Conservation (phyloP, 2,329 filamentous ascomycete species). For the Penicillium sp. region DNA sequence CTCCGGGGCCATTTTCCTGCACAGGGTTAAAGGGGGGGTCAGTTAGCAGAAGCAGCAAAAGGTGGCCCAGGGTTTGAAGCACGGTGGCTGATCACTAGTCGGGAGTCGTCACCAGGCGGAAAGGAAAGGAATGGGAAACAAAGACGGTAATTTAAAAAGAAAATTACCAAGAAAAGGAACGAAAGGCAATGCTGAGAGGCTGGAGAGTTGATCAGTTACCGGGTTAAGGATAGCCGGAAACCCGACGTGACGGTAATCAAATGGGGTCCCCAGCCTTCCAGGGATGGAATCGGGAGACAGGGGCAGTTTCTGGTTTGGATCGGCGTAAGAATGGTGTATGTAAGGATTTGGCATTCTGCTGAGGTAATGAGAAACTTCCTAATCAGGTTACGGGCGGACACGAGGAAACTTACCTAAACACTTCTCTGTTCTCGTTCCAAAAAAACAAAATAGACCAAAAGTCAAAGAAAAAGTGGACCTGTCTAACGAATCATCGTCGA, state of each 20-base stretch:
- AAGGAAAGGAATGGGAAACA: slow-evolving; percentile 30
- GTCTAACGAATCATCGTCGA: background rate
- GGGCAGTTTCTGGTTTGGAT: slow-evolving; percentile 7
- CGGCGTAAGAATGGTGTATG: slow-evolving; percentile 21
- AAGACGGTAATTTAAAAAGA: slow-evolving; percentile 4
- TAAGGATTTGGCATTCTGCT: slow-evolving; percentile 7
- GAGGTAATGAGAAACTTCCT: background rate
- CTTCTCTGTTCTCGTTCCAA: background rate
- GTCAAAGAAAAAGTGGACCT: background rate
- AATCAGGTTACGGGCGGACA: background rate
- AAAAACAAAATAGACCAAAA: background rate
- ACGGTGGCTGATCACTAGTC: slow-evolving; percentile 31
- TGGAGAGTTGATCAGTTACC: slow-evolving; percentile 15
- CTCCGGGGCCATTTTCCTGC: slow-evolving; percentile 16
- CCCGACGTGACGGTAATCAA: slow-evolving; percentile 14
- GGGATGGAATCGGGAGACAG: slow-evolving; percentile 15
- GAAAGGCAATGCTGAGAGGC: background rate
- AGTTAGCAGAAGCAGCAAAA: slow-evolving; percentile 20
- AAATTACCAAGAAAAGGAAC: slow-evolving; percentile 1
- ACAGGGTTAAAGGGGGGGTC: slow-evolving; percentile 25
- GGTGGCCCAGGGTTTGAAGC: slow-evolving; percentile 21
- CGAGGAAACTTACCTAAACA: background rate
- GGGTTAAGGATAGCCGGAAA: slow-evolving; percentile 4
- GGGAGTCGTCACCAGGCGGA: slow-evolving; percentile 22
- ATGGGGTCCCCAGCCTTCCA: slow-evolving; percentile 6